These are phyloP conservation scores for Nitzschia sp. DNA, from an alignment of 108 stramenopile species.

Conservation along the genomic window DNA sequence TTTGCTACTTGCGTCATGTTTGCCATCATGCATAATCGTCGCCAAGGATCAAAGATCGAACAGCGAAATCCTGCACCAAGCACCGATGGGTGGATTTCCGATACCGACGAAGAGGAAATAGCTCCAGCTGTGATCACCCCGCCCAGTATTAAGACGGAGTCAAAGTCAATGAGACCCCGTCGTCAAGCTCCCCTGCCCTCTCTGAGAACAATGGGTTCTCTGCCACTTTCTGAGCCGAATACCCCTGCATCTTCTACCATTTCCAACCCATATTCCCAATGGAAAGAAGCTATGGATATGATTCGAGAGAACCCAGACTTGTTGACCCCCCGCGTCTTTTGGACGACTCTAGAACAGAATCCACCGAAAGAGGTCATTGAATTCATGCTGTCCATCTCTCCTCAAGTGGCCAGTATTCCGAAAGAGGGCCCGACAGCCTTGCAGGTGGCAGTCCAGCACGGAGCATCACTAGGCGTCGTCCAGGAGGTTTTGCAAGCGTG, in stretches of 20 bases:
- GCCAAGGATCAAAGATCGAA: neutral
- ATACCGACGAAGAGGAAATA: neutral
- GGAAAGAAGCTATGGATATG: constrained; percentile 20
- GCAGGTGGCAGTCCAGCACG: constrained; percentile 38
- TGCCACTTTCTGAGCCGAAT: neutral
- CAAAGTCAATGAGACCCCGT: neutral
- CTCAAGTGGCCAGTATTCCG: constrained; percentile 34
- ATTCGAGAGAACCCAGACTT: constrained; percentile 13
- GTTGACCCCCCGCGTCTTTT: constrained; percentile 14
- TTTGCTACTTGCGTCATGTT: too few relatives aligned
- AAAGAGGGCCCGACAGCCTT: constrained; percentile 43
- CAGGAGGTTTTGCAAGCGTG: constrained; percentile 32
- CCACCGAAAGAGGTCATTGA: constrained; percentile 24
- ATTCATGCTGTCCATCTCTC: constrained; percentile 35
- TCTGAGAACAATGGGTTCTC: too few relatives aligned
- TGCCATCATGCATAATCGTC: too few relatives aligned
- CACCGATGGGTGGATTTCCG: neutral
- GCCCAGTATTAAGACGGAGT: neutral
- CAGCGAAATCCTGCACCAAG: neutral
- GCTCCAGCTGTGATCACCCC: neutral
- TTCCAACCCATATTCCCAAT: constrained; percentile 3
- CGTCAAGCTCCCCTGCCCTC: neutral
- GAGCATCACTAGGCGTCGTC: constrained; percentile 25
- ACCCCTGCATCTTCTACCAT: neutral
- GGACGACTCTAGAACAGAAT: constrained; percentile 17